A percentile compares a stretch with the other conserved stretches of the same genome.
phyloP scores from a whole-genome alignment of 805 yeast species.

The Saturnispora silvae region DNA sequence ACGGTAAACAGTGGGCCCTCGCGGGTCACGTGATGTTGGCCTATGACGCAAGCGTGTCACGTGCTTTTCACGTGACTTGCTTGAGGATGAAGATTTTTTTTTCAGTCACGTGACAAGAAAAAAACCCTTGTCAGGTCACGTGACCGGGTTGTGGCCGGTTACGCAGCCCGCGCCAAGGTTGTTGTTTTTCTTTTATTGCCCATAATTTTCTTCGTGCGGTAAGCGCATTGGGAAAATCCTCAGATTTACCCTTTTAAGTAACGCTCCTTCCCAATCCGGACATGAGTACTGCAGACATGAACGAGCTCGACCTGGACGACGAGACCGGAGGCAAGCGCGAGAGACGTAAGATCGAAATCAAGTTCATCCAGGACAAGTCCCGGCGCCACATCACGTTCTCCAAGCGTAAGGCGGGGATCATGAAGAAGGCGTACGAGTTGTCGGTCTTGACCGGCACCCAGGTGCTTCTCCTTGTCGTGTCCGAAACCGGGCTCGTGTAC shows the following conservation, averaged over 20 bases:
- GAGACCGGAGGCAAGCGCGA: constrained; percentile 35
- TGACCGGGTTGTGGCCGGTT: no score
- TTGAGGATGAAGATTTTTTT: no score
- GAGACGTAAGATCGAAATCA: constrained; percentile 87
- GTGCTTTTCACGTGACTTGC: no score
- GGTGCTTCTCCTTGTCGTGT: constrained; percentile 85
- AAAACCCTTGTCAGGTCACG: no score
- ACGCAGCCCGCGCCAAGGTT: constrained; percentile 5
- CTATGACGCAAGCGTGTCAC: no score
- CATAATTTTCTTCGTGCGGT: not conserved
- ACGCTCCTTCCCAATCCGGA: not conserved
- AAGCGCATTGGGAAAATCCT: constrained; percentile 16
- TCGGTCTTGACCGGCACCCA: constrained; percentile 97
- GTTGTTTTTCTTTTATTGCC: no score
- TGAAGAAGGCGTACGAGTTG: constrained; percentile 98
- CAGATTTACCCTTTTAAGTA: constrained; percentile 17
- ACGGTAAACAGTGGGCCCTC: no score
- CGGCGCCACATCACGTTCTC: constrained; percentile 97
- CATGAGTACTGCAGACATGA: constrained; percentile 17
- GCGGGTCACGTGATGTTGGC: no score
- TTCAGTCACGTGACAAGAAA: no score
- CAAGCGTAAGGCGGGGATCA: constrained; percentile 96
- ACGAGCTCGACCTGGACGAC: constrained; percentile 42
- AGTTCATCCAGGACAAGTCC: constrained; percentile 94
- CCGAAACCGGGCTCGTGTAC: constrained; percentile 97